Base-by-base conservation (phyloP, 139 green algal species). In the Chlorella sp. region DNA sequence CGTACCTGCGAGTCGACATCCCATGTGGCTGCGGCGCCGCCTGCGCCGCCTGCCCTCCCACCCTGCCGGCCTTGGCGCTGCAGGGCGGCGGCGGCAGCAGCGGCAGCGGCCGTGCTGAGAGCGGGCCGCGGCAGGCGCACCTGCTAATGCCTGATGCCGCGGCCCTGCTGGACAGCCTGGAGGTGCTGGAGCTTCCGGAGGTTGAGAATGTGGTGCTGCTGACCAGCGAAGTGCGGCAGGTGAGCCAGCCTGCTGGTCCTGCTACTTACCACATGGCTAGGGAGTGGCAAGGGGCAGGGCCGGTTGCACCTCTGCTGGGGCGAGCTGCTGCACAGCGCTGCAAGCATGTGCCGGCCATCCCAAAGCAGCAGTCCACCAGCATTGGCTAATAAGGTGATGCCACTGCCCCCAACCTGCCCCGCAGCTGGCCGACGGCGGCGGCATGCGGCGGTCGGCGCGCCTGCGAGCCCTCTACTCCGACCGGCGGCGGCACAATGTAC, bases 401-500 rank as follows among this genome's bases (percentile, higher is more conserved):
- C 39, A 25, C 68, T 16, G 25, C 55, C 25, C 41, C 38, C 74
- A 11, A 26, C 51, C 13, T 4, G 9, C 30, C 21, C 30, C n/a
- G 68, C 82, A 90, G 87, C 78, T 91, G 18, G 26, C 26, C 3
- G 55, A 86, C 2, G 74, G 41, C 3, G 69, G 78, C 47, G 87
- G 86, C 80, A 76, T 90, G 74, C 78, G 91, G 17, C 85, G 87
- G 41, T 36, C 36, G 15, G 69, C 62, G 11, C 89, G 90, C 38
- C 55, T 96, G 36, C 76, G 86, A 9, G 81, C 88, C 0, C 86
- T 96, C 44, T 96, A 94, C 60, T 70, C 62, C 2, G 93, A 96
- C 84, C 25, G 30, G 4, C 88, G 93, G 18, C 83, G 88, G 12
- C 55, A 64, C 28, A 88, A 81, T 38, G 85, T 89, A 3, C 60